Conservation (phyloP, 2,329 filamentous ascomycete species). For the Thielaviopsis musarum region DNA sequence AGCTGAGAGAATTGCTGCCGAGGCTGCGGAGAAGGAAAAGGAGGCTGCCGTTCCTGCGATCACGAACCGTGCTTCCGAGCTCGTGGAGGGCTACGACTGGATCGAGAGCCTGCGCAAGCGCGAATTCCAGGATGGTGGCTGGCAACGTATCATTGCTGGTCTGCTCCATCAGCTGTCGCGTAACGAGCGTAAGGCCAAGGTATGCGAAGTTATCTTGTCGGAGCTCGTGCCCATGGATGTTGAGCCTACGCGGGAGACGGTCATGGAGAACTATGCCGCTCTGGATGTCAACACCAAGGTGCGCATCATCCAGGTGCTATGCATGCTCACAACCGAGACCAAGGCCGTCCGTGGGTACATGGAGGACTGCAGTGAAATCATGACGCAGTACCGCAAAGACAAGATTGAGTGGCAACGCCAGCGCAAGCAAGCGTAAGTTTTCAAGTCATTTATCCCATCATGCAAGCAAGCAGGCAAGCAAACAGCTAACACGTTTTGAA, state of each 20-base stretch:
- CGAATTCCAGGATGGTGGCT: slow-evolving; percentile 75
- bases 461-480: slow-evolving; percentile 8
- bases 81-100: slow-evolving; percentile 64
- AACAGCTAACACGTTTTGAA: slow-evolving; percentile 16
- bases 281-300: slow-evolving; percentile 75
- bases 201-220: slow-evolving; percentile 63
- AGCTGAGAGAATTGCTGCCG: slow-evolving; percentile 48
- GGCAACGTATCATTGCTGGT: slow-evolving; percentile 80
- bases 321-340: slow-evolving; percentile 71
- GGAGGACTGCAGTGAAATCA: slow-evolving; percentile 80
- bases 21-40: slow-evolving; percentile 36
- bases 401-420: slow-evolving; percentile 85
- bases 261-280: slow-evolving; percentile 51
- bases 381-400: slow-evolving; percentile 88
- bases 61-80: slow-evolving; percentile 56
- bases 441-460: neutral
- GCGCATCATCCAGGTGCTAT: slow-evolving; percentile 66
- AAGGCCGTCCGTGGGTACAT: slow-evolving; percentile 76
- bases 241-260: slow-evolving; percentile 60
- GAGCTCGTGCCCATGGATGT: slow-evolving; percentile 64
- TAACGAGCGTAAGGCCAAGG: slow-evolving; percentile 48
- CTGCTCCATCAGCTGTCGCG: slow-evolving; percentile 72
- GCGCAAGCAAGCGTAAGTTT: slow-evolving; percentile 45
- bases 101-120: slow-evolving; percentile 67
- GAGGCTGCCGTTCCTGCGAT: slow-evolving; percentile 30